Evolutionary conservation across 495 filamentous ascomycete species (phyloP), one percentile per base, ranked within the genome.

Genomic region (Neurospora pannonica): DNA sequence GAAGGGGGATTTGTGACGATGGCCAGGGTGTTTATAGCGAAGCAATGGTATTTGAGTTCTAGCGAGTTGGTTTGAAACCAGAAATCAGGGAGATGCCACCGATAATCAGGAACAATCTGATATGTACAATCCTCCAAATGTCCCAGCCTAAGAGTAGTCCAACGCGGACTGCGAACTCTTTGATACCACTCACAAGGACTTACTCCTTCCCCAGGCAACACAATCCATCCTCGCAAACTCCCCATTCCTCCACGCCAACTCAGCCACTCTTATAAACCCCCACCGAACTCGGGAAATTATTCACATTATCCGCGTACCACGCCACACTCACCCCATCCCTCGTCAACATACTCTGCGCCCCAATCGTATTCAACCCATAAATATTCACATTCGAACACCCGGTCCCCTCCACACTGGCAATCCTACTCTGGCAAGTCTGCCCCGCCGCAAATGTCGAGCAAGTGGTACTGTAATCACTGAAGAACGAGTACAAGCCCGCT

Each of bases 401-500:
- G 0, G 70, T 74, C n/a, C 85, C 84, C 77, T 88, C 86, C 70
- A 89, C 79, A 48, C 80, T 82, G 40, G 86, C 81, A 76, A 90
- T 89, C 42, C 88, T 83, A 62, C 80, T 72, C 78, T 90, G 88
- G 83, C 88, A 90, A 74, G 84, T 84, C 79, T 88, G 83, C 11
- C 83, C 83, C 1, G 83, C 83, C 0, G 76, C 73, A 11, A 83
- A 83, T 5, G 83, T 84, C 21, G 83, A 86, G 78, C 83, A 86
- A 19, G 72, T 62, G 0, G 83, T 85, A 71, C 77, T 82, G 80
- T 88, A 88, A 76, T 87, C 81, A 76, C 90, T 88, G 85, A 94
- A 94, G 84, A 94, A 94, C 42, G 87, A 90, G 83, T 94, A 94
- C 17, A 92, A 80, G 9, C 93, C 93, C 9, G 90, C 90, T 40